Percentiles rank a stretch among this genome's conserved stretches.
Conservation (phyloP, 345 rosid genomes). For the Eucalyptus microcorys region DNA sequence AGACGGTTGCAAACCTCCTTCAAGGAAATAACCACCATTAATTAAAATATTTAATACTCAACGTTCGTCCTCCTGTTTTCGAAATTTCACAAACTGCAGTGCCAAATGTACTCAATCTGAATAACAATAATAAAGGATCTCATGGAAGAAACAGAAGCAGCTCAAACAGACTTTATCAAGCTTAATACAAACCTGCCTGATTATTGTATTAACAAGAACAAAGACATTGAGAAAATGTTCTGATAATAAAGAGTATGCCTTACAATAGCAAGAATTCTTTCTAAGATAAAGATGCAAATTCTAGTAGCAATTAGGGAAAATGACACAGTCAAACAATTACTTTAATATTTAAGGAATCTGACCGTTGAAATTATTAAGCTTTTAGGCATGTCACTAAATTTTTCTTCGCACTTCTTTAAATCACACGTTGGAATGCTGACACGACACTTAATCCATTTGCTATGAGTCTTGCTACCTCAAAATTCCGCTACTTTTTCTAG, state of each 20-base stretch:
- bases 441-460: not conserved
- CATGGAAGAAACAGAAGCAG: not conserved
- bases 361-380: not conserved
- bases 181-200: not conserved
- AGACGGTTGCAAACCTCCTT: constrained; percentile 67
- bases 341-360: not conserved
- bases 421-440: not conserved
- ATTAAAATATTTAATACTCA: not conserved
- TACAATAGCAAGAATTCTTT: not conserved
- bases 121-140: not conserved
- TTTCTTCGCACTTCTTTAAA: not conserved
- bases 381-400: not conserved
- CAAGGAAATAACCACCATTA: constrained; percentile 10
- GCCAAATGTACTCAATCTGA: not conserved
- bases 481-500: not conserved
- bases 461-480: not conserved
- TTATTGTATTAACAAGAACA: not conserved
- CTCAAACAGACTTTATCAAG: not conserved
- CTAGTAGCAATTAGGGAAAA: not conserved
- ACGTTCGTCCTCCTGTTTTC: not conserved
- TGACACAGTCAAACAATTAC: not conserved
- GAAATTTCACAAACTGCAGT: not conserved
- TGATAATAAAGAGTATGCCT: not conserved
- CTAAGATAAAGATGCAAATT: not conserved
- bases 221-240: not conserved